Evolutionary conservation across 225 moss, liverwort and hornwort genomes (phyloP), one percentile per base, ranked within the genome.

Genomic region (Neckera pumila): DNA sequence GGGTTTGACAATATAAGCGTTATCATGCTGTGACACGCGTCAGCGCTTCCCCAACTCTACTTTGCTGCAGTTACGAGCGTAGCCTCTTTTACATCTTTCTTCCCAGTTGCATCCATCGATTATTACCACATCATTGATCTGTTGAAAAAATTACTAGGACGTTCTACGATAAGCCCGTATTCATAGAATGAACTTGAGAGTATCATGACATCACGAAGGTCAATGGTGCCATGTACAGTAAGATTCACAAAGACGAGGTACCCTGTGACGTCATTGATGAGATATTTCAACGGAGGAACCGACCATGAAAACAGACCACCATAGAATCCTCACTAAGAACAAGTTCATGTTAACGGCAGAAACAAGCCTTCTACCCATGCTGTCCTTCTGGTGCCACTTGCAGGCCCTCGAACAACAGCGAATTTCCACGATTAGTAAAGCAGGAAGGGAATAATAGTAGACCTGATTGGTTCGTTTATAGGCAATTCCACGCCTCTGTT

Each of bases 391-490:
- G 85, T 70, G 81, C 84, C 89, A 90, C 76, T 86, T 85, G 86
- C 79, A 86, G 64, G 85, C 91, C 92, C 75, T 86, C 91, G 86
- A 88, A 76, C 84, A 93, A 88, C 77, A 83, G 81, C 75, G 51
- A 76, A 86, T 76, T 90, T 80, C 81, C 56, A 89, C 51, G 33
- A 88, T 47, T 78, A 63, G 75, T 80, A 86, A 80, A 87, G 69
- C 56, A 75, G 71, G 79, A 70, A 84, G 74, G 87, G 91, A 90
- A 87, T 81, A 86, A 93, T 84, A 79, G 94, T 95, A 94, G 94
- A 98, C 98, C 98, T 98, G 98, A 98, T 94, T 84, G 95, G 93
- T 87, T 95, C 89, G 93, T 95, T 94, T 80, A 96, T 90, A 89
- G 87, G 86, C 85, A 96, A 64, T 87, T 95, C 94, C 79, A 94